Evolutionary conservation across 306 rosid species (phyloP).

Genomic region (Begonia masoniana): DNA sequence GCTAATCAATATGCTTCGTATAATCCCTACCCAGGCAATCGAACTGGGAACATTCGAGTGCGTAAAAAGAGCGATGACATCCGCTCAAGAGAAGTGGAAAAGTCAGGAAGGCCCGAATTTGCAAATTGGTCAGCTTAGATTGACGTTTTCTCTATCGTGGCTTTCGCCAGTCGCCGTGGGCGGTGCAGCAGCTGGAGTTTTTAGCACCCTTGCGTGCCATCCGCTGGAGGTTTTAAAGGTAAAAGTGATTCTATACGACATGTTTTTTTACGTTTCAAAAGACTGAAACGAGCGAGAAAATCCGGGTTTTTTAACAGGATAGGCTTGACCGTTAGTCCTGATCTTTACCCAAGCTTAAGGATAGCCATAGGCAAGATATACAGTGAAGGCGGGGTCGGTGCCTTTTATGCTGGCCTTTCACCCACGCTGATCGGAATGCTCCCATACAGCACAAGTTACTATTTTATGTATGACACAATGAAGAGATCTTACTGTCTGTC

Average conservation of each 20-base stretch:
- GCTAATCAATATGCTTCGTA: constrained; percentile 88
- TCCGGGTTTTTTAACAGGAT: constrained; percentile 32
- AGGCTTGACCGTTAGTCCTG: constrained; percentile 87
- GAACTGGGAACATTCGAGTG: constrained; percentile 82
- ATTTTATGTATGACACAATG: constrained; percentile 87
- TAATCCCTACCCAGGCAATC: constrained; percentile 87
- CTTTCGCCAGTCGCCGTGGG: constrained; percentile 88
- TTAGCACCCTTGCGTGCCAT: constrained; percentile 76
- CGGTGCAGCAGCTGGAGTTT: constrained; percentile 91
- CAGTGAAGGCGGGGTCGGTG: constrained; percentile 78
- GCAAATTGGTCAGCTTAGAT: constrained; percentile 50
- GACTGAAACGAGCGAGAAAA: no score
- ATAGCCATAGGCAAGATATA: constrained; percentile 66
- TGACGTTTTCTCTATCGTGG: constrained; percentile 62
- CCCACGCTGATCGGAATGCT: constrained; percentile 95
- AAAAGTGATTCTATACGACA: constrained; percentile 1
- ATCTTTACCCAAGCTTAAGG: constrained; percentile 61
- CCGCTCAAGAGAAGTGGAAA: constrained; percentile 61
- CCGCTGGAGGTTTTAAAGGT: constrained; percentile 99
- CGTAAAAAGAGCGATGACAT: constrained; percentile 59
- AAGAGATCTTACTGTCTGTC: constrained; percentile 64
- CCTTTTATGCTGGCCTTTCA: constrained; percentile 78
- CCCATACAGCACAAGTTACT: constrained; percentile 91
- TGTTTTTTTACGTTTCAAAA: no score
- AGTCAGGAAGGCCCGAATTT: constrained; percentile 34